Evolutionary conservation across 83 land plant species (phyloP), one percentile per base, ranked within the genome.

Genomic region (Picea abies): DNA sequence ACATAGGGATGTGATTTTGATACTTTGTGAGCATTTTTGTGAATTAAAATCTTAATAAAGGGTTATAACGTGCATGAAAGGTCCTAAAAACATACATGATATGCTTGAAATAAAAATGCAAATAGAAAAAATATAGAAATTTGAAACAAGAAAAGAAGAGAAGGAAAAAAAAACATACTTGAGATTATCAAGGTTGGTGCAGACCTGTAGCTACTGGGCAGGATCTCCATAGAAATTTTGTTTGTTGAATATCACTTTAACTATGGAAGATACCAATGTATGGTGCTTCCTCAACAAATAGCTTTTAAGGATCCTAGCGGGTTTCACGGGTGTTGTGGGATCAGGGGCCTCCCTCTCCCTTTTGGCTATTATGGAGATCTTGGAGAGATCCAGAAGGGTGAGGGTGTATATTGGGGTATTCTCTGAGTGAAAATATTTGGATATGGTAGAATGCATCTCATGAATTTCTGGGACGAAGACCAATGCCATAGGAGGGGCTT

Each of bases 271-370:
- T 29, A 92, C 81, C 76, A 88, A 80, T 6, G 98, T 96, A 66
- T 98, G 92, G 79, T 96, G 97, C 89, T 98, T 98, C 19, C 82
- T 19, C 23, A 98, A 85, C 98, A 98, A 98, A 58, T 96, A 98
- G 52, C 91, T 76, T 89, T 93, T 94, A 62, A 96, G 63, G 7
- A 97, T 90, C n/a, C 99, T 98, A 12, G 77, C 71, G 19, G 86
- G 84, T 5, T 90, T 85, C 0, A 91, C 73, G 76, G 82, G 73
- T 15, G 80, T 66, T 23, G 85, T 64, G 71, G 84, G 83, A 20
- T 71, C 72, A 16, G 87, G 76, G 17, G 79, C 25, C 11, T 84
- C 86, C 71, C 79, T 83, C 84, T 88, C 87, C 84, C 85, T 87
- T 62, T 89, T 84, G 16, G 90, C 87, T n/a, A 95, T 79, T 19